Percentiles rank a stretch among this genome's conserved stretches.
Conservation (phyloP, 192 early-diverging fungal species). For the Fimicolochytrium jonesii region DNA sequence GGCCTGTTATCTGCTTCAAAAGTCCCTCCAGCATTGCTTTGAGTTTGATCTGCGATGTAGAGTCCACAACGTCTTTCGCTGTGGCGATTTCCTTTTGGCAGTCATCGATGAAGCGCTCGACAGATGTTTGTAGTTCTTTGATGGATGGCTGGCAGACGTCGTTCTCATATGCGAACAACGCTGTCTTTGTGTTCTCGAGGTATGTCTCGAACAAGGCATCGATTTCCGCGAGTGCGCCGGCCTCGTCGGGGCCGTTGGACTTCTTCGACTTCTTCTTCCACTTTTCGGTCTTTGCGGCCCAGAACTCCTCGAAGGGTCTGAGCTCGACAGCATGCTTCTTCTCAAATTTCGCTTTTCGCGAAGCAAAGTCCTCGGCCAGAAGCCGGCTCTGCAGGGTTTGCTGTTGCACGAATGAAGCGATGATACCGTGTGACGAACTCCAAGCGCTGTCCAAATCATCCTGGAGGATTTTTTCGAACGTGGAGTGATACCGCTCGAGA, state of each 20-base stretch:
- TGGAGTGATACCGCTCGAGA: too few species aligned
- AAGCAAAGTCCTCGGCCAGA: too few species aligned
- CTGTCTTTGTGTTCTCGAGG: neutral
- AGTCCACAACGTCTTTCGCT: too few species aligned
- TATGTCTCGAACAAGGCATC: neutral
- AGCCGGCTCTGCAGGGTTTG: too few species aligned
- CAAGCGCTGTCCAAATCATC: too few species aligned
- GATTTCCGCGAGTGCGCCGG: neutral
- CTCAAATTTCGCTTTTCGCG: too few species aligned
- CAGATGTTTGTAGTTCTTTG: neutral
- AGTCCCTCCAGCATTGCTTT: neutral
- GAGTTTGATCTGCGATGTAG: too few species aligned
- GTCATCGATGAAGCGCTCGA: neutral
- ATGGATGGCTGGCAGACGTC: neutral
- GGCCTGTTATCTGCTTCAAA: neutral
- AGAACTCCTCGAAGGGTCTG: neutral
- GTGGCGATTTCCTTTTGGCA: neutral
- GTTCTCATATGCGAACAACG: neutral
- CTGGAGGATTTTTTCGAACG: too few species aligned
- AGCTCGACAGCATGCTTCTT: neutral
- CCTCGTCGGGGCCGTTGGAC: neutral
- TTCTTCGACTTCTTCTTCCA: slow-evolving; percentile 2
- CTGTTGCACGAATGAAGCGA: too few species aligned
- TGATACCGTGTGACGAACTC: too few species aligned
- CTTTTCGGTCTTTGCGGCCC: neutral